Evolutionary conservation across 257 asterid species (phyloP), one percentile per base, ranked within the genome.

Genomic region (Nicotiana benthamiana): DNA sequence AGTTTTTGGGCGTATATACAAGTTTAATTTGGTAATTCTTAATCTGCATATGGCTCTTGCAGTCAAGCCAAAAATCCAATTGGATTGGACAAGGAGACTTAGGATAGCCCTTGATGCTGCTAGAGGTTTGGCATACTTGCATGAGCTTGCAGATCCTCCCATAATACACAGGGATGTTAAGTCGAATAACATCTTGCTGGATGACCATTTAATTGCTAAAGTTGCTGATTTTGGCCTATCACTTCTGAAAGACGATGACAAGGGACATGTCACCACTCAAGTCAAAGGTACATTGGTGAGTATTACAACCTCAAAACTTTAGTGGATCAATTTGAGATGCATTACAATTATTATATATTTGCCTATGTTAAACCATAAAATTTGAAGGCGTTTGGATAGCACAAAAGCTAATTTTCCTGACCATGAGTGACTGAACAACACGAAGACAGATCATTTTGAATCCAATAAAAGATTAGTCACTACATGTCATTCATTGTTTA

Each of bases 221-320:
- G 98, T 95, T 24, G 97, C 98, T 22, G 98, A 95, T 81, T 95
- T 95, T 80, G 98, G 98, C 75, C 79, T 95, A 26, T 95, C 98
- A 86, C 97, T 88, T 81, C 53, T 95, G 89, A 91, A 92, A 32
- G 98, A 93, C 75, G 86, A 87, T n/a, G 88, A 88, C 36, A 92
- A 91, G 82, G 95, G 98, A 63, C 89, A 95, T 66, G 88, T 95
- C 80, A 87, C 90, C 51, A 95, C 98, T 59, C 98, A 95, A 89
- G 98, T 95, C 81, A 95, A 95, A 87, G 98, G 98, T 77, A 95
- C 98, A 83, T 60, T 95, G 93, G 98, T 92, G 67, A 87, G 94
- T 80, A 61, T 78, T 16, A 75, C 26, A 32, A 34, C 80, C 80
- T 46, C 43, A 27, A 46, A 46, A 46, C 16, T 4, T 74, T 74